Evolutionary conservation across 169 alveolate species (phyloP), one percentile per base, ranked within the genome.

Genomic region (Eimeria falciformis): DNA sequence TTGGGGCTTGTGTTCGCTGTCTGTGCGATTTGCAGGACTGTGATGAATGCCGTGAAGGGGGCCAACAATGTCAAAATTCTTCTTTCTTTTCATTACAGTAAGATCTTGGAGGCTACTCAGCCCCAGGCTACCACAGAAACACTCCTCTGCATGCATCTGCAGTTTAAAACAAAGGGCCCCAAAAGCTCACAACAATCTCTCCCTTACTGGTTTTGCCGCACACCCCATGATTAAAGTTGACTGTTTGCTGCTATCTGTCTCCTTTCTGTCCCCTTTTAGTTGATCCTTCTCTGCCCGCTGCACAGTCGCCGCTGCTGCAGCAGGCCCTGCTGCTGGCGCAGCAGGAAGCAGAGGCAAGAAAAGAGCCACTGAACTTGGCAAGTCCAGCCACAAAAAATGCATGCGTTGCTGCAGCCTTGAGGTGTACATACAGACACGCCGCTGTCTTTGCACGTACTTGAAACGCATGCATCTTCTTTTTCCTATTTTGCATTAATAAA

Each of bases 241-340:
- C 73, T 14, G 23, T 2, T 18, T 18, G 75, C 33, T 69, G 50
- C 81, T 69, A 50, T 3, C n/a, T 43, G 33, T 69, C 33, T 29
- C n/a, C 37, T 29, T 62, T 21, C 75, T 62, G 75, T 1, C n/a
- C 37, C 0, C n/a, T 17, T 7, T 75, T 43, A 75, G 78, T 55
- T 78, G 79, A 45, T 12, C 18, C 90, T 43, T 18, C 73, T 90
- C 3, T 91, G 78, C 75, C 58, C 27, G 29, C 91, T 25, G 69
- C 50, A 40, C 79, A 90, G 84, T n/a, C 45, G 27, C 90, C 93
- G 17, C 33, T 88, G 93, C 86, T 88, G 12, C 81, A 88, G 33
- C 93, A 88, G 87, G 93, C 93, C 1, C 50, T 88, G 40, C 88
- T 88, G 82, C 89, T 17, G 12, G 93, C 93, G 50, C 93, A 88